Base-by-base conservation (phyloP, 148 eudicot genomes). In the Vaccinium darrowii region DNA sequence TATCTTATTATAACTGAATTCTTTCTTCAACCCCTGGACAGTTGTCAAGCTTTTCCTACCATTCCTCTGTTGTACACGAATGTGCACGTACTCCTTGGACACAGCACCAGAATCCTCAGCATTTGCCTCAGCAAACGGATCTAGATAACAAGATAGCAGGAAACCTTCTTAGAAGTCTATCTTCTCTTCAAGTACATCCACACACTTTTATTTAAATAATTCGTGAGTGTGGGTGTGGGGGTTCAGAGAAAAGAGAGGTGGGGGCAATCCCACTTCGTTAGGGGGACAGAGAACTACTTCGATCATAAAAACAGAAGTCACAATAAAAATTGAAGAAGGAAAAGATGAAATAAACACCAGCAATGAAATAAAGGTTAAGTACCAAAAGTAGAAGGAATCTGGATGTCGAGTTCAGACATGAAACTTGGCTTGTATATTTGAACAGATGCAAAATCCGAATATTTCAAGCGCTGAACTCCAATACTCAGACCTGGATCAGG, bases 21-120 rank as follows among this genome's bases (percentile, higher is more conserved):
- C 98, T 87, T 95, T 95, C 88, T 94, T 95, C 89, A 95, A 91
- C 50, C 98, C 98, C 90, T 94, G 98, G 36, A 95, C 98, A 54
- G 98, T 94, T 72, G 98, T 95, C 94, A 95, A 86, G 90, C 98
- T 95, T 89, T 95, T 95, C 88, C 98, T 90, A 87, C 98, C 98
- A 83, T 95, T 95, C 57, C 98, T 85, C 85, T 95, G 98, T 63
- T 95, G 98, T 83, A 90, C 86, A 85, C 98, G 98, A 74, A 95
- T 94, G 90, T 95, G 98, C 88, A 95, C 95, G 87, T 95, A 95
- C 53, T 95, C 98, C 81, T 95, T 94, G 83, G 98, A 12, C 85
- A 95, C 98, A 69, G 98, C 98, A 87, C 98, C 93, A 36, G 98
- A 94, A 87, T 95, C 93, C 88, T 95, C 98, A 92, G 98, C 98